Percentiles rank a stretch among this genome's conserved stretches.
These are phyloP conservation scores for Talaromyces sp. DNA, from an alignment of 2,329 filamentous ascomycete species.

Conservation along the genomic window DNA sequence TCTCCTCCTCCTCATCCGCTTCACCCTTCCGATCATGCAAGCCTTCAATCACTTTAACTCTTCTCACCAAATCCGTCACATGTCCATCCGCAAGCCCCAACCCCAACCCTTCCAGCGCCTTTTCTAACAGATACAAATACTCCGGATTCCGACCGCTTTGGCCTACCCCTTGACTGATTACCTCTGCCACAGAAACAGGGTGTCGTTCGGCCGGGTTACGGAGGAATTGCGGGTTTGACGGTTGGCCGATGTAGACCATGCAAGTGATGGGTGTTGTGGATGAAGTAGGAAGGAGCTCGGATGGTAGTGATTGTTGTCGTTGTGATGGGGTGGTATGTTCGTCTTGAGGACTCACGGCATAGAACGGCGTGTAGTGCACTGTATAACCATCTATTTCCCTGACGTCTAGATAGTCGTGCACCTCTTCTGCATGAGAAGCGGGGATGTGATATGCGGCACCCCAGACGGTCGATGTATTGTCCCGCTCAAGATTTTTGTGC, in stretches of 20 bases:
- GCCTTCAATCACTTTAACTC: conserved; percentile 65
- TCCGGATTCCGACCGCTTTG: conserved; percentile 88
- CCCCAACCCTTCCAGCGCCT: conserved; percentile 69
- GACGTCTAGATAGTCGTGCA: conserved; percentile 88
- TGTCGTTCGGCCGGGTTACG: conserved; percentile 59
- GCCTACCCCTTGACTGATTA: conserved; percentile 73
- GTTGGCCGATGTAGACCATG: conserved; percentile 92
- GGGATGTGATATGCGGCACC: conserved; percentile 88
- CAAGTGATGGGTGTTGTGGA: conserved; percentile 47
- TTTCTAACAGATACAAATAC: conserved; percentile 79
- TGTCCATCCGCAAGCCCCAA: conserved; percentile 78
- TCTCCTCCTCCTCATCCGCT: conserved; percentile 32
- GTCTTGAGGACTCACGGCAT: conserved; percentile 51
- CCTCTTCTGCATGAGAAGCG: conserved; percentile 69
- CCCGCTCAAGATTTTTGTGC: conserved; percentile 37
- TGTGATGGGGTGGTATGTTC: conserved; percentile 9
- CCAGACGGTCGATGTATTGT: conserved; percentile 65
- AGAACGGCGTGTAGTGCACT: conserved; percentile 85
- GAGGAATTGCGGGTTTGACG: conserved; percentile 87
- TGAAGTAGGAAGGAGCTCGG: background rate
- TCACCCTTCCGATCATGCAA: conserved; percentile 25
- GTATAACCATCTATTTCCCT: conserved; percentile 97
- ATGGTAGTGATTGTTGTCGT: conserved; percentile 1
- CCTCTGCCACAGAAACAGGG: conserved; percentile 71
- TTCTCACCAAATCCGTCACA: conserved; percentile 73